A percentile compares a stretch with the other conserved stretches of the same genome.
phyloP scores from a whole-genome alignment of 768 basidiomycete genomes.

The Kondoa subrosea region DNA sequence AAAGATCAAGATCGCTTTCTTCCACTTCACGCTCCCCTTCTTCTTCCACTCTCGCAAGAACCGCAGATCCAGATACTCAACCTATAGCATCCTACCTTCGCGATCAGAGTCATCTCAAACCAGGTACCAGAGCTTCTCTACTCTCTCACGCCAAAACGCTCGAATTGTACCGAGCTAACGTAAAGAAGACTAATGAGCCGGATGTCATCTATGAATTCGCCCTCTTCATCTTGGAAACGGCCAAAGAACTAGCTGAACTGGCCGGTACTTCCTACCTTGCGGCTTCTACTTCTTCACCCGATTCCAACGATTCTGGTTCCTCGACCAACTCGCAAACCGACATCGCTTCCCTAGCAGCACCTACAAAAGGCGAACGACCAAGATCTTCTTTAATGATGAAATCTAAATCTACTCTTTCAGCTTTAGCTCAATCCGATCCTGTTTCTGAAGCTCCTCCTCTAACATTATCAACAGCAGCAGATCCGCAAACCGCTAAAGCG shows the following conservation, averaged over 20 bases:
- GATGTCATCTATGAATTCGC: constrained; percentile 96
- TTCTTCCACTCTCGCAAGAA: background rate
- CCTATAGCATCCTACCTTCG: constrained; percentile 10
- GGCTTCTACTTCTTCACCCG: background rate
- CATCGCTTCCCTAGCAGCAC: background rate
- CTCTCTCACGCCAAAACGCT: constrained; percentile 90
- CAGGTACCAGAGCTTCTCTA: constrained; percentile 72
- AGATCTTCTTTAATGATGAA: background rate
- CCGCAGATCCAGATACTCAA: background rate
- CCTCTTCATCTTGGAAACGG: constrained; percentile 95
- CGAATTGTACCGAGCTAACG: constrained; percentile 91
- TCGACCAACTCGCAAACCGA: background rate
- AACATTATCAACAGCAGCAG: background rate
- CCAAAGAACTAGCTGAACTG: constrained; percentile 54
- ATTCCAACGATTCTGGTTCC: background rate
- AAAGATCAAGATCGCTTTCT: background rate
- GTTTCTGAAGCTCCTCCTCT: background rate
- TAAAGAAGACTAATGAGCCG: constrained; percentile 95
- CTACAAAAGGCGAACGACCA: background rate
- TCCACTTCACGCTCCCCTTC: background rate
- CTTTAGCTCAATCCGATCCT: background rate
- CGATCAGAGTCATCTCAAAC: constrained; percentile 27
- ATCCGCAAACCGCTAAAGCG: background rate
- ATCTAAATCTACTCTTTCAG: background rate
- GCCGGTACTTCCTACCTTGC: constrained; percentile 1